phyloP scores from a whole-genome alignment of 176 grass and related monocot species.

The Neostapfia colusana region DNA sequence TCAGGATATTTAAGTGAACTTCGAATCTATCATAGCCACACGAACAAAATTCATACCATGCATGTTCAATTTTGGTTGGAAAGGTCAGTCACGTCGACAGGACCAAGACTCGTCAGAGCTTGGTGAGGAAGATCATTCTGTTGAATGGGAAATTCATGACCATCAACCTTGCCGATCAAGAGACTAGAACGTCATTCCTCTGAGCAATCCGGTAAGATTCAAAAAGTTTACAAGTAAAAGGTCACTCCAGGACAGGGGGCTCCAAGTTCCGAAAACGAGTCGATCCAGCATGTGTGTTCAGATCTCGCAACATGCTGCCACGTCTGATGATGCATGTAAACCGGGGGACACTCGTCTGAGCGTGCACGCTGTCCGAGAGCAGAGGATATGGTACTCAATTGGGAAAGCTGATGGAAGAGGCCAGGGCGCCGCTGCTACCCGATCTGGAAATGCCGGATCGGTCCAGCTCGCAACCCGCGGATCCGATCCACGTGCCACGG shows the following conservation, averaged over 20 bases:
- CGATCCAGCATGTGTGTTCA: not conserved
- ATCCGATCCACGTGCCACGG: not conserved
- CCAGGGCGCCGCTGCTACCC: constrained; percentile 22
- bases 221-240: not conserved
- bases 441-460: constrained; percentile 44
- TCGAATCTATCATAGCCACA: not conserved
- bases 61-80: not conserved
- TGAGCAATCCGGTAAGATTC: not conserved
- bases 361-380: constrained; percentile 32
- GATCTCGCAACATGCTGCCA: constrained; percentile 12
- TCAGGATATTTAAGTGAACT: constrained; percentile 24
- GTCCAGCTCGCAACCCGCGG: not conserved
- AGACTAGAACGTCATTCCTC: not conserved
- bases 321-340: not conserved
- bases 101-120: not conserved
- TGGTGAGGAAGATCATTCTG: too few relatives aligned
- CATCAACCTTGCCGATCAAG: not conserved
- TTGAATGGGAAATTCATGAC: too few relatives aligned
- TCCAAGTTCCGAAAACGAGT: not conserved
- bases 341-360: constrained; percentile 27
- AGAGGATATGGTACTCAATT: constrained; percentile 53
- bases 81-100: not conserved
- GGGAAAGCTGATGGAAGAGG: constrained; percentile 37
- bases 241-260: not conserved
- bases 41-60: not conserved